Conservation (phyloP, 2,329 filamentous ascomycete species). For the Calonectria pauciramosa region DNA sequence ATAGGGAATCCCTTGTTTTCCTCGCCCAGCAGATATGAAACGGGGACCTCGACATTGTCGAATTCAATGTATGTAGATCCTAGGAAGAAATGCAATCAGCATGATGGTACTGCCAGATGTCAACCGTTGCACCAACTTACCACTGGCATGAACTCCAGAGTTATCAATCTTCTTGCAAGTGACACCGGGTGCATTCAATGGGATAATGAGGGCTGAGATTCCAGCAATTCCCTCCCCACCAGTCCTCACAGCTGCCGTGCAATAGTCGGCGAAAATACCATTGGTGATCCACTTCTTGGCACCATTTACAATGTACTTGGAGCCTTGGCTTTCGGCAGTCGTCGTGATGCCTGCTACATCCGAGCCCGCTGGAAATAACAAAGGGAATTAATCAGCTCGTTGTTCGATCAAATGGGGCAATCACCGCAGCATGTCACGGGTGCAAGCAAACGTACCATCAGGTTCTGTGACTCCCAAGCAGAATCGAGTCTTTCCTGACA, state of each 20-base stretch:
- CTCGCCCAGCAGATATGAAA: conserved; percentile 27
- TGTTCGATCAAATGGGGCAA: neutral
- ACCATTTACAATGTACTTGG: conserved; percentile 32
- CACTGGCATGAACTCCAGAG: conserved; percentile 28
- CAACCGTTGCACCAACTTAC: neutral
- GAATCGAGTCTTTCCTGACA: conserved; percentile 29
- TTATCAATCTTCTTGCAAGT: conserved; percentile 29
- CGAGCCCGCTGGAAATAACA: conserved; percentile 28
- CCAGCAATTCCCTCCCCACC: conserved; percentile 22
- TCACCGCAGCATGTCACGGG: neutral
- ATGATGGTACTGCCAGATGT: neutral
- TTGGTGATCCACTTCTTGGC: conserved; percentile 37
- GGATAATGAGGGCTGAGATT: conserved; percentile 29
- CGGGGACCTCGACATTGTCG: conserved; percentile 30
- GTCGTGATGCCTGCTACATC: conserved; percentile 34
- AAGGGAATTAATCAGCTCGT: neutral
- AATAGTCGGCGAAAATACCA: conserved; percentile 31
- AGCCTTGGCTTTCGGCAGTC: conserved; percentile 15
- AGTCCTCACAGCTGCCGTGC: conserved; percentile 33
- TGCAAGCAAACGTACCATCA: conserved; percentile 16
- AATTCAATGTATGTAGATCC: conserved; percentile 34
- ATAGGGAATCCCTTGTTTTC: conserved; percentile 34
- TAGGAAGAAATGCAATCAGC: neutral
- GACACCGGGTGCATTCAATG: conserved; percentile 18
- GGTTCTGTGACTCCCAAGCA: conserved; percentile 40